A percentile compares a stretch with the other conserved stretches of the same genome.
Conservation (phyloP, 257 asterid genomes). For the Ilex aquifolium region DNA sequence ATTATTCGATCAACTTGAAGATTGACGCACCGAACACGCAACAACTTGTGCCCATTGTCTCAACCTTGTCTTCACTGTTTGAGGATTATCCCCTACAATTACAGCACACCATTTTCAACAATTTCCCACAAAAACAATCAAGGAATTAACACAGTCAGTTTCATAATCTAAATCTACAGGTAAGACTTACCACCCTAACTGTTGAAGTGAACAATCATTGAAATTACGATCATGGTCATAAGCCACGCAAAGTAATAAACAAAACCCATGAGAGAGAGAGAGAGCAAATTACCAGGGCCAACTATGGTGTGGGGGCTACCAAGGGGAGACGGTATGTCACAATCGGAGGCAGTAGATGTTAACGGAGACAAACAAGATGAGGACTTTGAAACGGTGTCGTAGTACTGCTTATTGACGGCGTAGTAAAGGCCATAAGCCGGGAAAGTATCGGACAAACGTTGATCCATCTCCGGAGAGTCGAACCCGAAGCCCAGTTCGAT, state of each 20-base stretch:
- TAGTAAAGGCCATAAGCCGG: conserved; percentile 71
- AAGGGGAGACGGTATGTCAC: conserved; percentile 38
- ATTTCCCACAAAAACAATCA: too few species aligned
- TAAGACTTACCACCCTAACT: too few species aligned
- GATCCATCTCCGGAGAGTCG: conserved; percentile 65
- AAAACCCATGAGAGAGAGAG: not conserved
- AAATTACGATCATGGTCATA: too few species aligned
- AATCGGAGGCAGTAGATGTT: conserved; percentile 28
- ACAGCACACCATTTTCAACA: not conserved
- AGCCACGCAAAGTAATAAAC: not conserved
- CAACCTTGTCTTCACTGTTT: conserved; percentile 62
- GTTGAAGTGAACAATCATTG: too few species aligned
- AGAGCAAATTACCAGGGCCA: conserved; percentile 39
- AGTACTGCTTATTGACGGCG: conserved; percentile 48
- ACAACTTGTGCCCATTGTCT: conserved; percentile 82
- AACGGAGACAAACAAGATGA: conserved; percentile 21
- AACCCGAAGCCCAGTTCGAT: conserved; percentile 72
- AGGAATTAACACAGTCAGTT: not conserved
- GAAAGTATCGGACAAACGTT: conserved; percentile 56
- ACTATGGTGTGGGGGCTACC: conserved; percentile 53
- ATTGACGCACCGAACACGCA: conserved; percentile 66
- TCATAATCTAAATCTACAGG: too few species aligned
- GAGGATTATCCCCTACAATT: conserved; percentile 52
- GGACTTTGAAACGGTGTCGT: conserved; percentile 32
- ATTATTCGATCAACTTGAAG: conserved; percentile 20